Evolutionary conservation across 208 protist genomes (phyloP), one percentile per base, ranked within the genome.

Genomic region (Crithidia bombi): DNA sequence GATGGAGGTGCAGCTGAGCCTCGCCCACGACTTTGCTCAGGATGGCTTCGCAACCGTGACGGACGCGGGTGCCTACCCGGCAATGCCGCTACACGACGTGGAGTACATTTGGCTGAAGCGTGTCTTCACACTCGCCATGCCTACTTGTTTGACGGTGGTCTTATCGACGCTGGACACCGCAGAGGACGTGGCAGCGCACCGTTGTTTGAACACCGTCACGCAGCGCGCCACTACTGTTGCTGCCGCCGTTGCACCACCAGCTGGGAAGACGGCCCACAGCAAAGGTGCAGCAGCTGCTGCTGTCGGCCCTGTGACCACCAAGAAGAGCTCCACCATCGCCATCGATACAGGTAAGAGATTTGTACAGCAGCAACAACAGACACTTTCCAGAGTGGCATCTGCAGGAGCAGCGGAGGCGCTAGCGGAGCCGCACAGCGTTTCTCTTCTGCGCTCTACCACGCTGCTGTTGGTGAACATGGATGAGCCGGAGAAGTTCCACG

Each of bases 71-170:
- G 47, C 49, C 5, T 76, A 90, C 78, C 65, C 57, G 1, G 73
- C 76, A 2, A 75, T 92, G 33, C 39, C 82, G 15, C 26, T 50
- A 6, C 33, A 56, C 28, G 79, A 86, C 36, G 72, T 79, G 36
- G 82, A 93, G 66, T 74, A 59, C 25, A 67, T 97, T 12, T 95
- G 89, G 88, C 85, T 97, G 55, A 97, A 97, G 75, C 85, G 88
- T 14, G 66, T 68, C 19, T 67, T 97, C 33, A 72, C 62, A 21
- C 77, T 97, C 47, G 73, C 78, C 41, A 69, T 75, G 54, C 67
- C 83, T 39, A 93, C 87, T 3, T 64, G 44, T 19, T 25, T 89
- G 28, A 91, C 88, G 36, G 65, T 92, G 32, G 64, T 86, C n/a
- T 66, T 97, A 11, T 80, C 78, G 12, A 86, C 81, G 17, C 78